Conservation (phyloP, 2,329 filamentous ascomycete species). For the Cryphonectria nitschkei region DNA sequence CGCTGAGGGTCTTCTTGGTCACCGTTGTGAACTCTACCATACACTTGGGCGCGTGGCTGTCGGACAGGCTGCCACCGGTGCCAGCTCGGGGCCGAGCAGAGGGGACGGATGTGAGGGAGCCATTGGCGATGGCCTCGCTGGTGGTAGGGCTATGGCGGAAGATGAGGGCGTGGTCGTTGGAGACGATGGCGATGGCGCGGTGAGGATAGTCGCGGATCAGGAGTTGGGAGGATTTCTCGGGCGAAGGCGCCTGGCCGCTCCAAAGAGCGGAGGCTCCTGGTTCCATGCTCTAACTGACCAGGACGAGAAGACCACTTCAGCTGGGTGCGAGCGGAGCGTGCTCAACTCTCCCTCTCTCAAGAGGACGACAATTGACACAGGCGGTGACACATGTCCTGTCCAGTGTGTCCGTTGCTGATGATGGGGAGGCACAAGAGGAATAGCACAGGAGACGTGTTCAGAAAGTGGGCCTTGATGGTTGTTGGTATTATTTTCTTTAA, state of each 20-base stretch:
- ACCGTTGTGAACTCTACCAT: slow-evolving; percentile 83
- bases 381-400: slow-evolving; percentile 30
- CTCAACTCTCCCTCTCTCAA: slow-evolving; percentile 6
- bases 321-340: slow-evolving; percentile 15
- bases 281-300: slow-evolving; percentile 48
- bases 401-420: slow-evolving; percentile 3
- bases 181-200: slow-evolving; percentile 85
- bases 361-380: slow-evolving; percentile 9
- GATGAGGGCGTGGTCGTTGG: slow-evolving; percentile 77
- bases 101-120: slow-evolving; percentile 58
- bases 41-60: slow-evolving; percentile 63
- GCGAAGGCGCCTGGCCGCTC: slow-evolving; percentile 51
- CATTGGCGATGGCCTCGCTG: slow-evolving; percentile 62
- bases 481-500: neutral
- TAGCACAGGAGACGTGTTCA: neutral
- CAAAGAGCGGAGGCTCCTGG: slow-evolving; percentile 43
- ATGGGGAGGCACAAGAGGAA: slow-evolving; percentile 5
- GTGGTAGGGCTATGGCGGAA: slow-evolving; percentile 76
- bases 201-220: slow-evolving; percentile 85
- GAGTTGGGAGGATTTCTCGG: slow-evolving; percentile 72
- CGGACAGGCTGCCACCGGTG: slow-evolving; percentile 42
- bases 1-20: slow-evolving; percentile 67
- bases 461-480: slow-evolving; percentile 4
- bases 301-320: slow-evolving; percentile 11
- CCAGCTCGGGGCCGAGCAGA: slow-evolving; percentile 48